Conservation (phyloP, 1,284 basidiomycete genomes). For the Malassezia pachydermatis region DNA sequence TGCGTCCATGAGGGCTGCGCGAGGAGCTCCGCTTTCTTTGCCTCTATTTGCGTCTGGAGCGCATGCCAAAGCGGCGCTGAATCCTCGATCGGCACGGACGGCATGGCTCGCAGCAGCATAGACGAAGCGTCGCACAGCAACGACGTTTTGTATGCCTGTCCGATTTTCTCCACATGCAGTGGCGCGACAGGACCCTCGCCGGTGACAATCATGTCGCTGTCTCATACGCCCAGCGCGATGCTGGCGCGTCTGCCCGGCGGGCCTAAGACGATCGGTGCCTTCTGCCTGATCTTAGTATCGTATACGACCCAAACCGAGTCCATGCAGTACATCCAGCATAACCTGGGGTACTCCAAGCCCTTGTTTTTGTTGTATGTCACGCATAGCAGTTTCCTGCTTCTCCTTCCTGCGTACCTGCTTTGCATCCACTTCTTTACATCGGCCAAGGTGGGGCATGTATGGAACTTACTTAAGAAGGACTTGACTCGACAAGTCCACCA, state of each 20-base stretch:
- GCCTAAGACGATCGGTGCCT: constrained; percentile 28
- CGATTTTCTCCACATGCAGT: neutral
- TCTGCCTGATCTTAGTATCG: constrained; percentile 31
- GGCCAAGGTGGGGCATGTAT: constrained; percentile 25
- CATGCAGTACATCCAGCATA: constrained; percentile 43
- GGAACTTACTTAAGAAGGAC: constrained; percentile 32
- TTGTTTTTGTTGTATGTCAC: constrained; percentile 40
- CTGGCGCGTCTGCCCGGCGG: constrained; percentile 11
- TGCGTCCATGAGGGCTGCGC: too few species aligned
- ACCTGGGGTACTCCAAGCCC: constrained; percentile 40
- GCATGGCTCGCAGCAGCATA: too few species aligned
- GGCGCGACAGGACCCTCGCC: neutral
- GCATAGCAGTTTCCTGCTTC: constrained; percentile 34
- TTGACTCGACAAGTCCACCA: constrained; percentile 10
- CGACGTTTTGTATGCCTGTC: too few species aligned
- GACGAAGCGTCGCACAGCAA: neutral
- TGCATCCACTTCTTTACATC: constrained; percentile 24
- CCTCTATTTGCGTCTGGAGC: too few species aligned
- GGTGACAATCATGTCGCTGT: too few species aligned
- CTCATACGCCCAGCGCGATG: neutral
- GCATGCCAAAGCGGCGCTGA: too few species aligned
- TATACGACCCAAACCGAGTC: constrained; percentile 46
- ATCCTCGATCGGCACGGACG: too few species aligned
- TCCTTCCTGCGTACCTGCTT: constrained; percentile 39
- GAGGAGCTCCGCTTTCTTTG: too few species aligned